Conservation (phyloP, 305 asterid genomes). For the Andrographis paniculata region DNA sequence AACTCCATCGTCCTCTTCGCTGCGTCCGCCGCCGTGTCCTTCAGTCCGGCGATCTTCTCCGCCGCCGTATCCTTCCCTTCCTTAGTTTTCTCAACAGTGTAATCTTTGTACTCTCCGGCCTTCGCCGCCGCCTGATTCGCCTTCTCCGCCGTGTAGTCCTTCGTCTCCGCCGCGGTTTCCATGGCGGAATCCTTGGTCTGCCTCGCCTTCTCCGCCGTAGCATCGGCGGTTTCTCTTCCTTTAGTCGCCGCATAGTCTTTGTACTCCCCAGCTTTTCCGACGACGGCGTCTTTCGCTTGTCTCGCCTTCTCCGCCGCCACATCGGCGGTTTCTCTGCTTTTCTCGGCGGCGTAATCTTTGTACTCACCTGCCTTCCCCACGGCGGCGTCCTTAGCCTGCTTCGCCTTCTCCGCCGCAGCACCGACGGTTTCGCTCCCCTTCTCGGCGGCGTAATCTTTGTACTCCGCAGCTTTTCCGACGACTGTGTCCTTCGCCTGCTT, state of each 20-base stretch:
- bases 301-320: conserved; percentile 18
- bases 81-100: conserved; percentile 14
- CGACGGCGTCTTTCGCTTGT: background rate
- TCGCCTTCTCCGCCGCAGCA: conserved; percentile 19
- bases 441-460: conserved; percentile 15
- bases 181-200: too few relatives aligned
- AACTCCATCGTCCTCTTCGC: conserved; percentile 48
- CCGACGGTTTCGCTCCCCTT: conserved; percentile 16
- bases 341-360: conserved; percentile 15
- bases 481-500: conserved; percentile 7
- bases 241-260: too few relatives aligned
- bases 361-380: conserved; percentile 20
- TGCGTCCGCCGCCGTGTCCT: conserved; percentile 51
- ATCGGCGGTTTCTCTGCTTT: conserved; percentile 23
- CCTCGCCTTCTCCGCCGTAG: too few relatives aligned
- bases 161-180: too few relatives aligned
- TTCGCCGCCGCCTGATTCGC: too few relatives aligned
- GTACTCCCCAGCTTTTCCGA: too few relatives aligned
- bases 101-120: too few relatives aligned
- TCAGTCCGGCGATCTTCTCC: conserved; percentile 48
- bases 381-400: background rate
- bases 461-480: conserved; percentile 7
- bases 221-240: too few relatives aligned
- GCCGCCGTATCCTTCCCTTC: conserved; percentile 48
- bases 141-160: too few relatives aligned